Percentiles rank a stretch among this genome's conserved stretches.
Conservation (phyloP, 176 grass and related monocot species). For the Oryza rufipogon region DNA sequence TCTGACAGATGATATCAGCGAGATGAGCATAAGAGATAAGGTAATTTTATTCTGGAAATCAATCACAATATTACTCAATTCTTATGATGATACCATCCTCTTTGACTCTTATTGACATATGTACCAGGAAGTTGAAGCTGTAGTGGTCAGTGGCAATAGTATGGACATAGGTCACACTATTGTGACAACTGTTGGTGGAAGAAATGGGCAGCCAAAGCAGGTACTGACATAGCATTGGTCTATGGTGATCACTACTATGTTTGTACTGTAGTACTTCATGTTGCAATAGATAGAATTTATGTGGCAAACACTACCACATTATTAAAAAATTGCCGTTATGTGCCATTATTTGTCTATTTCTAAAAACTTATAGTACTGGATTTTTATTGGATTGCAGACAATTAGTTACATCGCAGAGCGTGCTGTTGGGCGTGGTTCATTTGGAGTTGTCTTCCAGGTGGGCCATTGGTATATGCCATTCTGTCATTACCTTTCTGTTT, state of each 20-base stretch:
- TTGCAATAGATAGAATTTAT: slow-evolving; percentile 2
- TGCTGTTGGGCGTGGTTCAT: slow-evolving; percentile 80
- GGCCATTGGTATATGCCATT: not conserved
- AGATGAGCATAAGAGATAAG: slow-evolving; percentile 86
- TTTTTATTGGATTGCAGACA: slow-evolving; percentile 59
- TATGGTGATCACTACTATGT: not conserved
- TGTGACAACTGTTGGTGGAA: slow-evolving; percentile 63
- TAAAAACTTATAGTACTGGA: not conserved
- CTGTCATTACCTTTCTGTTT: not conserved
- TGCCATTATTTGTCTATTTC: not conserved
- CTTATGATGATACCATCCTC: not conserved
- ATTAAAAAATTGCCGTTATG: slow-evolving; percentile 3
- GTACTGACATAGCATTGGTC: slow-evolving; percentile 31
- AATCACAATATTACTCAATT: slow-evolving; percentile 1
- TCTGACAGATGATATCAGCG: slow-evolving; percentile 63
- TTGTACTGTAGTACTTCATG: not conserved
- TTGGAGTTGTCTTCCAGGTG: slow-evolving; percentile 90
- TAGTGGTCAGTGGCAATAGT: slow-evolving; percentile 70
- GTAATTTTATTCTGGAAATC: slow-evolving; percentile 41
- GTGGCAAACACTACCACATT: not conserved
- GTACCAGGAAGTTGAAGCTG: slow-evolving; percentile 65
- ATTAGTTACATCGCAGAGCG: slow-evolving; percentile 90
- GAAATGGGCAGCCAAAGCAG: slow-evolving; percentile 80
- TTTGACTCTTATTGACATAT: slow-evolving; percentile 30
- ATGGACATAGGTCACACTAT: slow-evolving; percentile 81